These are phyloP conservation scores for Fusarium incarnatum DNA, from an alignment of 2,329 filamentous ascomycete genomes.

Conservation along the genomic window DNA sequence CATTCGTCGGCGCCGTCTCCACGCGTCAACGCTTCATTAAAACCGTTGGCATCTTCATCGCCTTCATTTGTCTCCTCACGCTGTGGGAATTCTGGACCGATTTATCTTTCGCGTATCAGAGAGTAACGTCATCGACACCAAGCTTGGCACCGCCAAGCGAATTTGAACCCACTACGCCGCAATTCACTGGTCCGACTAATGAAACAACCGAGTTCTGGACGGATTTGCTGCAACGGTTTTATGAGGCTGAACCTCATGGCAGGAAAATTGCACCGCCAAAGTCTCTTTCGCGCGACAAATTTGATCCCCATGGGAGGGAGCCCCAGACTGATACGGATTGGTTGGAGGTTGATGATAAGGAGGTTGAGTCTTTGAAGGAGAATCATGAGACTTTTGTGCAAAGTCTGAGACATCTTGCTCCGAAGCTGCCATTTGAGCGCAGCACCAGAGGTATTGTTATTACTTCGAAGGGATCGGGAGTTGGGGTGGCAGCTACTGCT, in stretches of 20 bases:
- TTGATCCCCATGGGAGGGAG: slow-evolving; percentile 24
- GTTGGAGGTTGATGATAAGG: slow-evolving; percentile 15
- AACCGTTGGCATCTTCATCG: slow-evolving; percentile 17
- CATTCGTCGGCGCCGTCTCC: slow-evolving; percentile 6
- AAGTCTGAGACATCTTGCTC: slow-evolving; percentile 19
- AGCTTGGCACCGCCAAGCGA: neutral
- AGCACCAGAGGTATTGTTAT: slow-evolving; percentile 38
- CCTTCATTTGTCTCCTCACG: slow-evolving; percentile 29
- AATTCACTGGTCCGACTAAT: slow-evolving; percentile 25
- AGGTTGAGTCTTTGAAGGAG: slow-evolving; percentile 27
- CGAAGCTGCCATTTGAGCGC: slow-evolving; percentile 22
- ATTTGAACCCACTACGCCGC: neutral
- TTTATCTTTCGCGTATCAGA: slow-evolving; percentile 24
- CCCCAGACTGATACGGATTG: slow-evolving; percentile 26
- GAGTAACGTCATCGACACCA: slow-evolving; percentile 9
- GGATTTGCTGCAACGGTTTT: slow-evolving; percentile 11
- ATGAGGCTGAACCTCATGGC: slow-evolving; percentile 31
- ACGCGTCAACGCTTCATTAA: slow-evolving; percentile 28
- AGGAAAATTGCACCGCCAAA: slow-evolving; percentile 18
- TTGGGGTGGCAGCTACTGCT: slow-evolving; percentile 40
- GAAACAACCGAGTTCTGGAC: slow-evolving; percentile 37
- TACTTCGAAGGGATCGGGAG: slow-evolving; percentile 26
- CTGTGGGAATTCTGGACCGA: slow-evolving; percentile 38
- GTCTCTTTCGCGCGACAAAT: slow-evolving; percentile 27
- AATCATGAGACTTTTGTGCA: slow-evolving; percentile 34